Evolutionary conservation across 2,329 filamentous ascomycete genomes (phyloP), one percentile per base, ranked within the genome.

Genomic region (Mycosphaerella arachidis): DNA sequence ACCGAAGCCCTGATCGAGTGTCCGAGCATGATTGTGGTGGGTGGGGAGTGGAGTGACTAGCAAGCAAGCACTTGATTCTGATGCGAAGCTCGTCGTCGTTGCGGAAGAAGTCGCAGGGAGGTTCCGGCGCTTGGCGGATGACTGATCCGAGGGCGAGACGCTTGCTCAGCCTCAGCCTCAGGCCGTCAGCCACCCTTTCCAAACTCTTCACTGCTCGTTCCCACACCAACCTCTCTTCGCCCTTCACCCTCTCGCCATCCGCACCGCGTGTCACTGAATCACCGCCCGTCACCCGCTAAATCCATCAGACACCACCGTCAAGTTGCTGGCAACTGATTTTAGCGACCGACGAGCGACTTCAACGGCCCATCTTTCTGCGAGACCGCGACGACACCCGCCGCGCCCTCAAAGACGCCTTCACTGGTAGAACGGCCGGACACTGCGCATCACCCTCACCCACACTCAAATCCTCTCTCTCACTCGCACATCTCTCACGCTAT

Each of bases 1-100:
- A 86, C 84, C 75, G 83, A 84, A 72, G 82, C 80, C 78, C 83
- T 81, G 76, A 85, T 77, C 74, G 83, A 81, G 76, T 84, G 82
- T 72, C 81, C 82, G 77, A 85, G 78, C 82, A 85, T 85, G 75
- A 68, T 75, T 72, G 70, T 69, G 71, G 48, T 53, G 56, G n/a
- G 12, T 35, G 48, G 12, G 20, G 37, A 37, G 48, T 20, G 33
- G 37, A 37, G 30, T 53, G 16, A n/a, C 27, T 45, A n/a, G 4
- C 29, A 30, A 50, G 7, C 20, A 20, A 13, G 27, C 18, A 18
- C 31, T 24, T 24, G 24, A 24, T 24, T 3, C 24, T 24, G 24
- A 24, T 24, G 43, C 35, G 43, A 48, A 56, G 54, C 54, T 48
- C 40, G 9, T 18, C n/a, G 24, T 27, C 24, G 37, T 10, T 37